Conservation (phyloP, 1,139 yeast genomes). For the Williopsis jadinii region DNA sequence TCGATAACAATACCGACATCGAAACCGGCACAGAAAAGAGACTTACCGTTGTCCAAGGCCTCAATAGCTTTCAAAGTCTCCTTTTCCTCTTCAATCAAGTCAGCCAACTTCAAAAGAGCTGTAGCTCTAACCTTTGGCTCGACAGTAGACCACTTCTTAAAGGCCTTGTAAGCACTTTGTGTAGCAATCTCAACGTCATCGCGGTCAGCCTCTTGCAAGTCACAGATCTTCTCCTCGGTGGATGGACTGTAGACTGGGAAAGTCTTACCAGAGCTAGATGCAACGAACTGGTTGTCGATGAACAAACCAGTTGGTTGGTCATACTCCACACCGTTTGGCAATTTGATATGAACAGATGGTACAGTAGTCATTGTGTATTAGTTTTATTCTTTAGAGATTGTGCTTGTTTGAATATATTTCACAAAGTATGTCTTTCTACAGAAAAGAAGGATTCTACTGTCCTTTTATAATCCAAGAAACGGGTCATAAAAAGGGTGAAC, state of each 20-base stretch:
- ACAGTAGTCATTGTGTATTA: background rate
- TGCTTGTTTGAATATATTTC: no score
- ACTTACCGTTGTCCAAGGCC: slow-evolving; percentile 79
- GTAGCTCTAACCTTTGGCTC: slow-evolving; percentile 50
- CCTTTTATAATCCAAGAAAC: no score
- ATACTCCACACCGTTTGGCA: slow-evolving; percentile 56
- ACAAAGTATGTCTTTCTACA: no score
- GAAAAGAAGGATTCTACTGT: no score
- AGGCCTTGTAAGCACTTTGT: slow-evolving; percentile 49
- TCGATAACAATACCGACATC: slow-evolving; percentile 53
- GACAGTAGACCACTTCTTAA: slow-evolving; percentile 36
- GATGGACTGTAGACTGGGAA: slow-evolving; percentile 49
- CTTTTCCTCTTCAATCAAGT: slow-evolving; percentile 49
- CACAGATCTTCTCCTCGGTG: slow-evolving; percentile 48
- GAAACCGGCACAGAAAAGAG: slow-evolving; percentile 45
- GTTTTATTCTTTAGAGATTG: background rate
- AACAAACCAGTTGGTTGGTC: slow-evolving; percentile 64
- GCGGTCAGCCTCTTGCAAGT: slow-evolving; percentile 46
- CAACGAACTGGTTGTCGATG: slow-evolving; percentile 54
- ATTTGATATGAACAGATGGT: slow-evolving; percentile 42
- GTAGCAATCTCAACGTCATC: slow-evolving; percentile 58
- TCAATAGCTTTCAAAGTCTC: slow-evolving; percentile 64
- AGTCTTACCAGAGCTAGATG: slow-evolving; percentile 41
- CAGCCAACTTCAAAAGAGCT: slow-evolving; percentile 56
- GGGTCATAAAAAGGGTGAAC: no score